Conservation (phyloP, 495 filamentous ascomycete genomes). For the Apodospora peruviana region DNA sequence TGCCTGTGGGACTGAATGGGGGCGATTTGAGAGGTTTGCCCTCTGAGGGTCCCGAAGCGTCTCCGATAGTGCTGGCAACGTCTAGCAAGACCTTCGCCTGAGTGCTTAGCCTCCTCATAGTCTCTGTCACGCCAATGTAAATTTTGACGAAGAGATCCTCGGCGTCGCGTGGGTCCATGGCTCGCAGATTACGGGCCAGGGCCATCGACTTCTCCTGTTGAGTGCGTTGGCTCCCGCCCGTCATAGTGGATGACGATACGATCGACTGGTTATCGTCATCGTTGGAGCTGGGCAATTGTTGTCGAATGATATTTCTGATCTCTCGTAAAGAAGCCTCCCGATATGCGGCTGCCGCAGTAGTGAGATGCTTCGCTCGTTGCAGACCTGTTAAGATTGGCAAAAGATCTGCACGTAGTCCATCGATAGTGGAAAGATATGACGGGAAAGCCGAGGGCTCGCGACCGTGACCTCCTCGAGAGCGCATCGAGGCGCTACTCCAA, state of each 20-base stretch:
- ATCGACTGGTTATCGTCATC: conserved; percentile 91
- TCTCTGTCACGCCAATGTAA: conserved; percentile 83
- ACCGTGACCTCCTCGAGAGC: conserved; percentile 56
- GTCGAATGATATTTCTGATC: conserved; percentile 78
- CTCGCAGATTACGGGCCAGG: conserved; percentile 85
- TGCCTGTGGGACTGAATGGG: conserved; percentile 38
- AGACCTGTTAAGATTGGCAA: conserved; percentile 67
- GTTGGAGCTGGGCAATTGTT: conserved; percentile 80
- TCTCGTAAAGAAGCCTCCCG: conserved; percentile 82
- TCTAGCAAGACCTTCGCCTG: conserved; percentile 96
- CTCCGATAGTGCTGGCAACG: conserved; percentile 72
- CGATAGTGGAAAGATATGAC: conserved; percentile 65
- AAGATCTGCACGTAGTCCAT: conserved; percentile 61
- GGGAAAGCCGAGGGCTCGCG: conserved; percentile 63
- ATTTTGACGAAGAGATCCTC: conserved; percentile 78
- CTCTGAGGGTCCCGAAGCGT: conserved; percentile 22
- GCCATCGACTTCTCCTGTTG: conserved; percentile 87
- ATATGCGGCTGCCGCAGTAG: conserved; percentile 75
- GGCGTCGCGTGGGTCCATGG: conserved; percentile 75
- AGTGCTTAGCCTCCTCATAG: conserved; percentile 73
- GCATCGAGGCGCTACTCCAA: conserved; percentile 54
- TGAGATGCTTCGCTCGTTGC: conserved; percentile 69
- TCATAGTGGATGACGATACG: conserved; percentile 78
- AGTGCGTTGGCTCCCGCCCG: conserved; percentile 58
- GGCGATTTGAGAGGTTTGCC: conserved; percentile 45